Evolutionary conservation across 2,329 filamentous ascomycete species (phyloP).

Genomic region (Neurospora sp.): DNA sequence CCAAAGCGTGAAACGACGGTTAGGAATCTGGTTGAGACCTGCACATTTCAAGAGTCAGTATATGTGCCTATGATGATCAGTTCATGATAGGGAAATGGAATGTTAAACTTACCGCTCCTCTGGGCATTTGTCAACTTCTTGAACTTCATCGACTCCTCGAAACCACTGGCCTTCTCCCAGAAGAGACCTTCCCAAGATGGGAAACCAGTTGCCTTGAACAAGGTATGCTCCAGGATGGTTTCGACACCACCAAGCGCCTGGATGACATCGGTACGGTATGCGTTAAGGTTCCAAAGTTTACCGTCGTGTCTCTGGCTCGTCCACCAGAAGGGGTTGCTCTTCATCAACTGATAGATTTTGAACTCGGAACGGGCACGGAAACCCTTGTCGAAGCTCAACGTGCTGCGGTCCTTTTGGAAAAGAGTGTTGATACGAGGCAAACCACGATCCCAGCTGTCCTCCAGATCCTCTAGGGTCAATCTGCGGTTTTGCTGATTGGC

Average conservation of each 20-base stretch:
- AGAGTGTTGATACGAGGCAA: constrained; percentile 96
- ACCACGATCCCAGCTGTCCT: constrained; percentile 97
- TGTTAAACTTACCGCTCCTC: constrained; percentile 41
- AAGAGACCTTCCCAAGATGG: constrained; percentile 95
- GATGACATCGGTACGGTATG: constrained; percentile 93
- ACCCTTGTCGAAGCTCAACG: constrained; percentile 94
- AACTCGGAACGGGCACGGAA: constrained; percentile 94
- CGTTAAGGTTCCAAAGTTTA: constrained; percentile 94
- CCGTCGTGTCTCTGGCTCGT: constrained; percentile 95
- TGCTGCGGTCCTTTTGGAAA: constrained; percentile 97
- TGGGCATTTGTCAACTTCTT: constrained; percentile 98
- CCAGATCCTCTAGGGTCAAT: constrained; percentile 87
- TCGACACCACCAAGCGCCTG: constrained; percentile 94
- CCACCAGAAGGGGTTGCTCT: constrained; percentile 99
- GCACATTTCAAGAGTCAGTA: background rate
- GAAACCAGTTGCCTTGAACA: constrained; percentile 96
- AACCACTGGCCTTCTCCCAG: constrained; percentile 58
- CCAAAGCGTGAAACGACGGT: constrained; percentile 96
- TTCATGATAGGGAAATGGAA: background rate
- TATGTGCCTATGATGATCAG: background rate
- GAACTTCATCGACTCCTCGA: constrained; percentile 67
- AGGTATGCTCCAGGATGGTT: constrained; percentile 90
- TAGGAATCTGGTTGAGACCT: constrained; percentile 96
- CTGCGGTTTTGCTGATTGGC: constrained; percentile 95
- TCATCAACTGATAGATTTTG: constrained; percentile 98